Percentiles rank a stretch among this genome's conserved stretches.
Evolutionary conservation across 176 grass and related monocot genomes (phyloP).

Genomic region (Lolium multiflorum): DNA sequence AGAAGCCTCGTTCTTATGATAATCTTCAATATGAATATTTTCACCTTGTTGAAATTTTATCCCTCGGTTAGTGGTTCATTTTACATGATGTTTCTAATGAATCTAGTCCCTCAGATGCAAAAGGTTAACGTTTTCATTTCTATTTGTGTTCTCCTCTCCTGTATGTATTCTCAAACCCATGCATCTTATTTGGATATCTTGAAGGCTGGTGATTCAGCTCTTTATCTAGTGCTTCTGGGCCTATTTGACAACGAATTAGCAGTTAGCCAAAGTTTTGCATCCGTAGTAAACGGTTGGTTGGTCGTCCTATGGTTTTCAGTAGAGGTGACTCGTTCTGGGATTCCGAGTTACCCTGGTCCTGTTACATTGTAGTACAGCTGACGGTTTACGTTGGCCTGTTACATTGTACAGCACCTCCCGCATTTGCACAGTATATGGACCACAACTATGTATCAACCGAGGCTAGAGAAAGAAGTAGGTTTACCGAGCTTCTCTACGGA

Average conservation of each 20-base stretch:
- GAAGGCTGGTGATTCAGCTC: too few species aligned
- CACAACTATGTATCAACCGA: background rate
- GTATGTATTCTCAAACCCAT: conserved; percentile 23
- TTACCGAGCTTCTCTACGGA: background rate
- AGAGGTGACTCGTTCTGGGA: background rate
- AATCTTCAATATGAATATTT: conserved; percentile 92
- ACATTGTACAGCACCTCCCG: background rate
- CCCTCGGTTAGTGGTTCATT: conserved; percentile 73
- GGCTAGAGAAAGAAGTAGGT: background rate
- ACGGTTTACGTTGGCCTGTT: conserved; percentile 22
- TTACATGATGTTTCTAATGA: conserved; percentile 36
- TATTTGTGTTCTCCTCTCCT: too few species aligned
- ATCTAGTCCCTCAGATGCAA: background rate
- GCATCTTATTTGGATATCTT: background rate
- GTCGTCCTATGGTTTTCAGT: too few species aligned
- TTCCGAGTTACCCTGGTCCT: background rate
- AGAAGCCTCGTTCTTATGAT: conserved; percentile 86
- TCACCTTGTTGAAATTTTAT: conserved; percentile 91
- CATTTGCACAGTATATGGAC: conserved; percentile 33
- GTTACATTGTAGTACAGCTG: background rate
- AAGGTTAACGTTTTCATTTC: background rate
- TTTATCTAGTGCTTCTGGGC: too few species aligned
- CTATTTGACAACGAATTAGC: too few species aligned
- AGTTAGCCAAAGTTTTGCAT: too few species aligned
- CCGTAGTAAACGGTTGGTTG: background rate